A percentile compares a stretch with the other conserved stretches of the same genome.
Conservation (phyloP, 306 rosid species). For the Lathyrus tuberosus region DNA sequence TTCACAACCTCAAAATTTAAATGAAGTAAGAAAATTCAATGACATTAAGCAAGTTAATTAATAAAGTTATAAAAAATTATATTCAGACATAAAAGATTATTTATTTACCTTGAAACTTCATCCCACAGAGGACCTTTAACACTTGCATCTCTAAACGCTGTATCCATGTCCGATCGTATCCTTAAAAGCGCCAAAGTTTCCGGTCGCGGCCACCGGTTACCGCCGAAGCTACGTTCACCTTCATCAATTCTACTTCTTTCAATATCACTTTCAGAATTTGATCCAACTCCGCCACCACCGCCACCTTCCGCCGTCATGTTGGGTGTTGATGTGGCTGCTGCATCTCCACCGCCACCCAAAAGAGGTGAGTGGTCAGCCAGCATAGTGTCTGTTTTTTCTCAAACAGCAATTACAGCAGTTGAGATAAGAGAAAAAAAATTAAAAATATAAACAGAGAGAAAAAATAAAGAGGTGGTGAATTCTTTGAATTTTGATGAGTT, state of each 20-base stretch:
- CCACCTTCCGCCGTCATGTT: conserved; percentile 29
- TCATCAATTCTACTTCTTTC: conserved; percentile 56
- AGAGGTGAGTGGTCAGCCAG: conserved; percentile 62
- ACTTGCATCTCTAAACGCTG: conserved; percentile 84
- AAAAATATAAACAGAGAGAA: conserved; percentile 44
- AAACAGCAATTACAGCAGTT: conserved; percentile 61
- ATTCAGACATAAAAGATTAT: not conserved
- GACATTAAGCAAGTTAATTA: not conserved
- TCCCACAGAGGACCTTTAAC: conserved; percentile 98
- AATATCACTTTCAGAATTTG: conserved; percentile 66
- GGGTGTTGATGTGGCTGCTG: conserved; percentile 30
- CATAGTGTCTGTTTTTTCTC: conserved; percentile 49
- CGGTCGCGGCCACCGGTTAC: conserved; percentile 92
- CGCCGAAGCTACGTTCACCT: conserved; percentile 78
- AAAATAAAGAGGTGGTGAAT: conserved; percentile 59
- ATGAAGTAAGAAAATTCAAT: conserved; percentile 10
- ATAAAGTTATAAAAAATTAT: not conserved
- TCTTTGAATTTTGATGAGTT: conserved; percentile 55
- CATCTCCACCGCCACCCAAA: conserved; percentile 48
- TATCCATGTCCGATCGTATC: conserved; percentile 91
- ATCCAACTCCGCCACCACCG: conserved; percentile 42
- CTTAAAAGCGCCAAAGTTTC: conserved; percentile 87
- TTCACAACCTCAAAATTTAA: conserved; percentile 13
- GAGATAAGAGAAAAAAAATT: conserved; percentile 39
- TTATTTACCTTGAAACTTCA: conserved; percentile 71